Conservation (phyloP, 176 grass and related monocot genomes). For the Poa annua region DNA sequence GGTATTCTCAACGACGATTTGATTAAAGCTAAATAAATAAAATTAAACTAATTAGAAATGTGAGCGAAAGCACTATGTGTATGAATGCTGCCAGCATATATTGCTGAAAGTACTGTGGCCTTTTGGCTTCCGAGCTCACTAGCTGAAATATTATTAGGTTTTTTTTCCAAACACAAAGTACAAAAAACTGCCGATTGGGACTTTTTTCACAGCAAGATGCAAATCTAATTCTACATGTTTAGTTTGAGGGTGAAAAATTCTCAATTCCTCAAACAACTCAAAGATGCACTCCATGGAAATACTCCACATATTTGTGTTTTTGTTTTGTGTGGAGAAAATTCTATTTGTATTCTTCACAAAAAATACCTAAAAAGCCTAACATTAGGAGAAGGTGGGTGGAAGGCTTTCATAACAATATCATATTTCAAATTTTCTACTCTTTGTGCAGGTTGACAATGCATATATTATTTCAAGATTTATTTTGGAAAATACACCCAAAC, state of each 20-base stretch:
- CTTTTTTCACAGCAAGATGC: no score
- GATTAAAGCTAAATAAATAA: background rate
- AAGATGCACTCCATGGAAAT: background rate
- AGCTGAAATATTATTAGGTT: background rate
- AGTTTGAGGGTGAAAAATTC: background rate
- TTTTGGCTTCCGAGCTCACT: background rate
- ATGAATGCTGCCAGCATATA: background rate
- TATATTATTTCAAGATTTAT: no score
- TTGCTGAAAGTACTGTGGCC: background rate
- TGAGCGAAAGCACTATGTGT: background rate
- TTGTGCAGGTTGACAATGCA: background rate
- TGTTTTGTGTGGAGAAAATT: background rate
- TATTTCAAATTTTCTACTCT: background rate
- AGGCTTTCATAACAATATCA: background rate
- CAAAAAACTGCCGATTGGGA: no score
- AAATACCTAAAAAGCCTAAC: background rate
- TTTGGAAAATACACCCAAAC: background rate
- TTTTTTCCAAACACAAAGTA: background rate
- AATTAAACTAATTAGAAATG: background rate
- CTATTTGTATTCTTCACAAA: background rate
- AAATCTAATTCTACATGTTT: no score
- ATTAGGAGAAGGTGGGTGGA: background rate
- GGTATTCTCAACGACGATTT: background rate
- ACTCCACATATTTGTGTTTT: background rate
- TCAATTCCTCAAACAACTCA: background rate